Evolutionary conservation across 2,329 filamentous ascomycete species (phyloP), one percentile per base, ranked within the genome.

Genomic region (Colletotrichum spaethianum): DNA sequence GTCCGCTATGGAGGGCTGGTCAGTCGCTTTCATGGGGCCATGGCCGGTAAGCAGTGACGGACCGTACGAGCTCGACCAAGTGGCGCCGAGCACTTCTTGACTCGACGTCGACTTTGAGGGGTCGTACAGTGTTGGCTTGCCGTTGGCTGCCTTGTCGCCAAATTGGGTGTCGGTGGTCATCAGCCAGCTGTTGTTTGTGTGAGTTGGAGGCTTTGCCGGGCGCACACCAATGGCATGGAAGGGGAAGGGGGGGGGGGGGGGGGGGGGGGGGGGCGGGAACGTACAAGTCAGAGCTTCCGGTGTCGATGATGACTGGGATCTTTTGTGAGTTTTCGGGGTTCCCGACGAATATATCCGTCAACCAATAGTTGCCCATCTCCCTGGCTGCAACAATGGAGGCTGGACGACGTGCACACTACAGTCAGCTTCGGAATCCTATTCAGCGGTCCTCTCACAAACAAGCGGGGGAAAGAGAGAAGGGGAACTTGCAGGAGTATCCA

Each of bases 21-120:
- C 52, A 75, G 59, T 50, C 42, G 16, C 6, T 28, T 33, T 53
- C 44, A 53, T 7, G 52, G n/a, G 4, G 36, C 7, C 18, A 4
- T n/a, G 11, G 1, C 36, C 36, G 75, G 80, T 70, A 77, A 79
- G n/a, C 3, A 77, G 79, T 42, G 79, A 83, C 82, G 84, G 83
- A 83, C 83, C 80, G 74, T 88, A 88, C 50, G 83, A 75, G 48
- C 88, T 85, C 52, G 80, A 77, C 87, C 88, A 90, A n/a, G 80
- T 80, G 31, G 84, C 83, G 50, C 83, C 83, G 2, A 79, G 74
- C 44, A 89, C 77, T 26, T 79, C 76, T 3, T 77, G 72, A 8
- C 87, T 80, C 0, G 87, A 86, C 4, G 78, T 79, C 4, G 87
- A 89, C 23, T 82, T 79, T 28, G 82, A 82, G 28, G 87, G 85